A percentile compares a stretch with the other conserved stretches of the same genome.
These are phyloP conservation scores for Stellera chamaejasme DNA, from an alignment of 345 rosid species.

Conservation along the genomic window DNA sequence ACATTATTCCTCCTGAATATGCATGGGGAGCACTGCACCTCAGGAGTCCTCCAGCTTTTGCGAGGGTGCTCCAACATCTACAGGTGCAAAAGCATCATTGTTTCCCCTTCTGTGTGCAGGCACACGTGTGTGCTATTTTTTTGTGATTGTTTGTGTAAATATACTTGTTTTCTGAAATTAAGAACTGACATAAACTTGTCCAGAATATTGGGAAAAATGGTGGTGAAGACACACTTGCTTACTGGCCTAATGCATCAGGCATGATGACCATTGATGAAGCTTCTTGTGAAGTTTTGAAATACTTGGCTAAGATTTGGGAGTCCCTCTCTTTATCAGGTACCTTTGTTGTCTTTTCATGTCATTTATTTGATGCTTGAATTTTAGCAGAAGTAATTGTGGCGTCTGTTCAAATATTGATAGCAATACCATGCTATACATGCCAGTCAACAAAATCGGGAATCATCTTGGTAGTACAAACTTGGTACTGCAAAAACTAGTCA, in stretches of 20 bases:
- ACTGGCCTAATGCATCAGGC: slow-evolving; percentile 77
- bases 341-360: slow-evolving; percentile 4
- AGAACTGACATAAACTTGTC: slow-evolving; percentile 17
- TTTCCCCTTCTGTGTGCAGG: not conserved
- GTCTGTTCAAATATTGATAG: no score
- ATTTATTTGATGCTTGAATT: not conserved
- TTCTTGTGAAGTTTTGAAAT: slow-evolving; percentile 67
- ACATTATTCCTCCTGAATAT: slow-evolving; percentile 74
- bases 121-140: not conserved
- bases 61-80: slow-evolving; percentile 77
- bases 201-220: slow-evolving; percentile 78
- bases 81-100: slow-evolving; percentile 36
- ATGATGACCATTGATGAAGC: slow-evolving; percentile 74
- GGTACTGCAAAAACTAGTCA: no score
- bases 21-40: slow-evolving; percentile 78
- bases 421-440: no score
- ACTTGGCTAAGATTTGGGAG: slow-evolving; percentile 70
- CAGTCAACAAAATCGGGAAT: no score
- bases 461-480: no score
- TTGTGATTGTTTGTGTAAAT: not conserved
- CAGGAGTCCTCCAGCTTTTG: slow-evolving; percentile 79
- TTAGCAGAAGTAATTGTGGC: no score
- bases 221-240: slow-evolving; percentile 95
- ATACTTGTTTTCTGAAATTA: slow-evolving; percentile 1
- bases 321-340: slow-evolving; percentile 80